Evolutionary conservation across 768 basidiomycete species (phyloP).

Genomic region (Amanita brunnescens): DNA sequence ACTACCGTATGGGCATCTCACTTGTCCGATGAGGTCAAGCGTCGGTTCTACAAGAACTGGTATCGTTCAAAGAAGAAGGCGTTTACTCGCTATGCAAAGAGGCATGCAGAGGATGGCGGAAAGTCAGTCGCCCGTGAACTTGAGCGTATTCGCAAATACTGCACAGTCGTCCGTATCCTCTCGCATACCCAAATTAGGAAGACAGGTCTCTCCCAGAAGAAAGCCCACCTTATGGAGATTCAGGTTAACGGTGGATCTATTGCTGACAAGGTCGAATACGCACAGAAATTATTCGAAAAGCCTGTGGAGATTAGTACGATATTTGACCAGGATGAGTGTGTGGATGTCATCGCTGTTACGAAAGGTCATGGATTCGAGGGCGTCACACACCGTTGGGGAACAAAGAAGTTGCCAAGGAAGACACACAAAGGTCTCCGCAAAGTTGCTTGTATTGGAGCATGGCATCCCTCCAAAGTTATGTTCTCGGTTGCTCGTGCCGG

Average conservation of each 20-base stretch:
- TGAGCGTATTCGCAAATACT: constrained; percentile 99
- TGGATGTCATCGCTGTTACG: constrained; percentile 97
- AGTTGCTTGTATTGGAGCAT: constrained; percentile 98
- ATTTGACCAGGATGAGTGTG: constrained; percentile 95
- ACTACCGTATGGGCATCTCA: constrained; percentile 99
- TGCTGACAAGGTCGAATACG: constrained; percentile 96
- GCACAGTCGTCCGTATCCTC: constrained; percentile 98
- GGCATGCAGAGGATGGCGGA: constrained; percentile 91
- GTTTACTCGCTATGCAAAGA: constrained; percentile 99
- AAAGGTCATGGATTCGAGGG: constrained; percentile 99
- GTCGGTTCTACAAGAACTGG: constrained; percentile 99
- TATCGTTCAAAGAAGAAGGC: constrained; percentile 99
- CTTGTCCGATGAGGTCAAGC: constrained; percentile 95
- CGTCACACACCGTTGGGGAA: constrained; percentile 99
- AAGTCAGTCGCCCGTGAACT: constrained; percentile 91
- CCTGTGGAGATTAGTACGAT: constrained; percentile 75
- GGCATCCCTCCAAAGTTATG: constrained; percentile 99
- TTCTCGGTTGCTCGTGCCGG: constrained; percentile 99
- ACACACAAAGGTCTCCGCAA: constrained; percentile 99
- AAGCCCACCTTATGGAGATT: constrained; percentile 99
- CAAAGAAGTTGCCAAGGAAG: constrained; percentile 97
- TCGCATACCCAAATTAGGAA: constrained; percentile 99
- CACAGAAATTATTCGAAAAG: constrained; percentile 94
- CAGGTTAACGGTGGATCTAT: constrained; percentile 96
- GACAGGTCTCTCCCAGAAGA: constrained; percentile 98